Percentiles rank a stretch among this genome's conserved stretches.
Evolutionary conservation across 2,329 filamentous ascomycete genomes (phyloP).

Genomic region (Nothomitra cinnamomea): DNA sequence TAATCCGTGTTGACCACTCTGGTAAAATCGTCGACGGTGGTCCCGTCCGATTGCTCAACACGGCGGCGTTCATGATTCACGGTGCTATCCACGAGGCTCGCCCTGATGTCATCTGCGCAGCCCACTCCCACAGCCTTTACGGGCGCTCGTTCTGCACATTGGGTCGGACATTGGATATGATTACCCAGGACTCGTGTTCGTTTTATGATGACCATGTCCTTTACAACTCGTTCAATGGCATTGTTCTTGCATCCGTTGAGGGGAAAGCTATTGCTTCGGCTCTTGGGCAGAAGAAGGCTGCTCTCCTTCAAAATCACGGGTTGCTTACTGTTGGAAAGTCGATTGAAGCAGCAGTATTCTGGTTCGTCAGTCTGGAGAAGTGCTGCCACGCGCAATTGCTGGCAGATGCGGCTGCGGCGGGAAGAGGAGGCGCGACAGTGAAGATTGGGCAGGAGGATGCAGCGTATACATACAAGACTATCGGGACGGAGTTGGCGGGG

Average conservation of each 20-base stretch:
- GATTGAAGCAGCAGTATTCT: constrained; percentile 35
- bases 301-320: constrained; percentile 37
- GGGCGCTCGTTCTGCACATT: constrained; percentile 45
- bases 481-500: not conserved
- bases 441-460: not conserved
- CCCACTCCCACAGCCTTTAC: constrained; percentile 40
- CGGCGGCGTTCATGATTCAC: constrained; percentile 39
- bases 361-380: constrained; percentile 32
- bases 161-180: constrained; percentile 40
- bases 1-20: constrained; percentile 46
- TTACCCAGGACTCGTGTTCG: constrained; percentile 39
- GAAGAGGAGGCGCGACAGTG: not conserved
- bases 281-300: constrained; percentile 33
- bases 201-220: constrained; percentile 29
- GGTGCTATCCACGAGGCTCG: constrained; percentile 40
- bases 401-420: constrained; percentile 2
- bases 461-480: not conserved
- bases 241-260: constrained; percentile 36
- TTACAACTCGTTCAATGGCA: constrained; percentile 32
- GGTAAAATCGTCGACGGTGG: constrained; percentile 49
- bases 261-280: constrained; percentile 30
- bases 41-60: constrained; percentile 27
- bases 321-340: constrained; percentile 32
- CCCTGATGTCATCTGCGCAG: constrained; percentile 40
- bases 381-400: constrained; percentile 4